Evolutionary conservation across 768 basidiomycete species (phyloP).

Genomic region (Rhizopogon vulgaris): DNA sequence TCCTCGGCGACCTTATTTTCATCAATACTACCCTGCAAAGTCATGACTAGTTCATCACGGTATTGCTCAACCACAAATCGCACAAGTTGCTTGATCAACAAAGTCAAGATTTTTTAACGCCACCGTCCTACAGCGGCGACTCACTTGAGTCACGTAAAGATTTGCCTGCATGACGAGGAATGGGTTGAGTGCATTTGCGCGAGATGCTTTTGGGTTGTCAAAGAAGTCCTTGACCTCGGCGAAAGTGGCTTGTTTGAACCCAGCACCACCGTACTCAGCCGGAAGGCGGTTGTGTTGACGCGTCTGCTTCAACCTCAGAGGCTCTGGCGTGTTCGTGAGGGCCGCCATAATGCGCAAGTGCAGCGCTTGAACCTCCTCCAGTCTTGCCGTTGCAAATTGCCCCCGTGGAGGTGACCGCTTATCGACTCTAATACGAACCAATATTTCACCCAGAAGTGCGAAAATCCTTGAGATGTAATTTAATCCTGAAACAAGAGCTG

Average conservation of each 20-base stretch:
- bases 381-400: constrained; percentile 75
- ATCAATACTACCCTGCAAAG: constrained; percentile 58
- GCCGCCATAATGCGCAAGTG: constrained; percentile 72
- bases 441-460: constrained; percentile 78
- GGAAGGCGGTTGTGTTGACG: constrained; percentile 44
- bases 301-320: constrained; percentile 60
- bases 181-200: constrained; percentile 81
- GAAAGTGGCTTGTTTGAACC: constrained; percentile 78
- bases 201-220: constrained; percentile 82
- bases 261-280: constrained; percentile 60
- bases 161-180: constrained; percentile 93
- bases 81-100: constrained; percentile 70
- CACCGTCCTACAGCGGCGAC: constrained; percentile 6
- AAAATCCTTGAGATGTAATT: constrained; percentile 86
- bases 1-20: constrained; percentile 64
- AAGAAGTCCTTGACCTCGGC: constrained; percentile 89
- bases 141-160: constrained; percentile 85
- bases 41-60: constrained; percentile 74
- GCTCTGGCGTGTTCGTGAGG: constrained; percentile 70
- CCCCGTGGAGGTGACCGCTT: constrained; percentile 82
- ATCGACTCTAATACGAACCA: constrained; percentile 82
- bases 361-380: constrained; percentile 80
- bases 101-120: background rate
- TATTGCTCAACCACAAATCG: constrained; percentile 92
- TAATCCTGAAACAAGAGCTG: constrained; percentile 78